Percentiles rank a stretch among this genome's conserved stretches.
Evolutionary conservation across 441 rosid species (phyloP).

Genomic region (Pelargonium myrrhifolium): DNA sequence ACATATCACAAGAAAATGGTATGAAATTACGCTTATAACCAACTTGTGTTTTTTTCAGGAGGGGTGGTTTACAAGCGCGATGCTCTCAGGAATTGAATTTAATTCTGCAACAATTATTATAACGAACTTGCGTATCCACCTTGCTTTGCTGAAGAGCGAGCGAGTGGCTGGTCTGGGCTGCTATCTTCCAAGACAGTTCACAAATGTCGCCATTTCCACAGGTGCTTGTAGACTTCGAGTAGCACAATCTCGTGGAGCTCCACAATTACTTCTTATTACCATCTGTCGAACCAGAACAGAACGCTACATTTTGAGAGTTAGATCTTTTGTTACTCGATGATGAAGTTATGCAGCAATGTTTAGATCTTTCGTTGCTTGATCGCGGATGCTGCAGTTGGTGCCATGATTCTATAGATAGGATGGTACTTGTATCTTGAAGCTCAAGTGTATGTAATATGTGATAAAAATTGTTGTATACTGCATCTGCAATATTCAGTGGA

Average conservation of each 20-base stretch:
- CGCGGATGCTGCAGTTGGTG: no score
- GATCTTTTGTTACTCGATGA: no score
- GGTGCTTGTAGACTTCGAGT: not conserved
- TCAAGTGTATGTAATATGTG: not conserved
- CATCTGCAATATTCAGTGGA: not conserved
- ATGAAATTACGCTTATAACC: no score
- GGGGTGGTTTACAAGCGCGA: slow-evolving; percentile 68
- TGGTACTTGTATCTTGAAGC: not conserved
- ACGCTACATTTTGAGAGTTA: not conserved
- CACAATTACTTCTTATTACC: not conserved
- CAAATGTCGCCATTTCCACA: not conserved
- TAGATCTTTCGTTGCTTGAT: not conserved
- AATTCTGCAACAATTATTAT: slow-evolving; percentile 59
- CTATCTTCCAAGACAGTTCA: not conserved
- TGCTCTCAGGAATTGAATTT: slow-evolving; percentile 64
- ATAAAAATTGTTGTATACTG: not conserved
- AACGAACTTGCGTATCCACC: slow-evolving; percentile 13
- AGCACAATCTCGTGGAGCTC: not conserved
- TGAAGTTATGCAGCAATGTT: not conserved
- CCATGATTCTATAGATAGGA: not conserved
- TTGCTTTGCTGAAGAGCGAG: slow-evolving; percentile 3
- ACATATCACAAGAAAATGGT: no score
- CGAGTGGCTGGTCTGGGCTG: slow-evolving; percentile 4
- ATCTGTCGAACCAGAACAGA: not conserved
- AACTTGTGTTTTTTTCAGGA: no score